Conservation (phyloP, 371 early-diverging fungal species). For the Mortierella sp. region DNA sequence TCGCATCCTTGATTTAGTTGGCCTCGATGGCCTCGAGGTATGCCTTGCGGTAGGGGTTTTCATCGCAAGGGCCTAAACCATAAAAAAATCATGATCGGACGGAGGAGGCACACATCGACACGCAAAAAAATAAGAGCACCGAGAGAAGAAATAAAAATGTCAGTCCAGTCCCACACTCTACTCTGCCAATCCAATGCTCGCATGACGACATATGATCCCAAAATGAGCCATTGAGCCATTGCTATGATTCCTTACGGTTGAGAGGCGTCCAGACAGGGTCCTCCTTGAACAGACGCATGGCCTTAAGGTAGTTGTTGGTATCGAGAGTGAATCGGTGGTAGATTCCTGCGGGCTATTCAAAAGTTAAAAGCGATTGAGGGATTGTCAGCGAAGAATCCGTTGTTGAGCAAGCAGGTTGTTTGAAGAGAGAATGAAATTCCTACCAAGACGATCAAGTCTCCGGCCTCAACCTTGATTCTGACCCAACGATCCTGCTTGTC, state of each 20-base stretch:
- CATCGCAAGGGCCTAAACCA: slow-evolving; percentile 57
- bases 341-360: slow-evolving; percentile 88
- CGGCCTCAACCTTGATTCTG: slow-evolving; percentile 80
- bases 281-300: slow-evolving; percentile 95
- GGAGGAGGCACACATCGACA: not conserved
- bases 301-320: slow-evolving; percentile 86
- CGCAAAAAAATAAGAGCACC: slow-evolving; percentile 1
- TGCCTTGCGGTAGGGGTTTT: slow-evolving; percentile 55
- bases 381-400: not conserved
- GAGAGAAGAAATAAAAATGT: not conserved
- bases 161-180: too few species aligned
- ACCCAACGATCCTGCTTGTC: slow-evolving; percentile 90
- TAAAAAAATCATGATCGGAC: not conserved
- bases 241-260: slow-evolving; percentile 72
- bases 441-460: slow-evolving; percentile 92
- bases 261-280: slow-evolving; percentile 95
- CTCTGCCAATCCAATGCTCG: not conserved
- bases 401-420: slow-evolving; percentile 6
- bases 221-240: too few species aligned
- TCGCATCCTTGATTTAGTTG: slow-evolving; percentile 23
- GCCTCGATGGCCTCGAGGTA: slow-evolving; percentile 52
- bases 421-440: slow-evolving; percentile 10
- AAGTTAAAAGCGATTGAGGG: not conserved
- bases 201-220: not conserved
- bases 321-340: slow-evolving; percentile 97